These are phyloP conservation scores for Typha latifolia DNA, from an alignment of 176 grass and related monocot species.

Conservation along the genomic window DNA sequence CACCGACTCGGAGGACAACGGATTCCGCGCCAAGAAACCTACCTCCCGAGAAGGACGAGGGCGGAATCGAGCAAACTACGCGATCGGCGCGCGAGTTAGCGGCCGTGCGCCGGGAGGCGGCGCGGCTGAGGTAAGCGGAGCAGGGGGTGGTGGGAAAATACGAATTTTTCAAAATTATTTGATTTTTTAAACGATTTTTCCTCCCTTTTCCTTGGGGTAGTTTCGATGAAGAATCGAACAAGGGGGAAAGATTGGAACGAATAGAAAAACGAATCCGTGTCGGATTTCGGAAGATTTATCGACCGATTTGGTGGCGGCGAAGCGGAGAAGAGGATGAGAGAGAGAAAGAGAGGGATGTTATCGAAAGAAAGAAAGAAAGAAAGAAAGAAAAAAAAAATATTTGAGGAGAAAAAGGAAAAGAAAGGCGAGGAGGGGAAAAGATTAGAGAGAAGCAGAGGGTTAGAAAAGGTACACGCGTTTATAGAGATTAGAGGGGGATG, in stretches of 20 bases:
- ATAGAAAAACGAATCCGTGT: neutral
- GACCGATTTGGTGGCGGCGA: slow-evolving; percentile 15
- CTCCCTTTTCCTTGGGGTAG: neutral
- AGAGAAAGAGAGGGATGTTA: slow-evolving; percentile 2
- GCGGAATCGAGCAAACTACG: neutral
- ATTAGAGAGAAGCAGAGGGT: too few relatives aligned
- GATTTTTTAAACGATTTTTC: neutral
- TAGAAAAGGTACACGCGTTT: too few relatives aligned
- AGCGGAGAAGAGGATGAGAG: neutral
- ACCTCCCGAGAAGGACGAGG: neutral
- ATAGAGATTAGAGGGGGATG: too few relatives aligned
- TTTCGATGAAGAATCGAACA: neutral
- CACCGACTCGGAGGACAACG: neutral
- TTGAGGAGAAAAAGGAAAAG: too few relatives aligned
- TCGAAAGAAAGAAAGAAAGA: slow-evolving; percentile 2
- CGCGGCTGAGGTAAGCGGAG: neutral
- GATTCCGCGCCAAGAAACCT: neutral
- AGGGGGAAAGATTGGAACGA: neutral
- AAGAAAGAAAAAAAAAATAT: neutral
- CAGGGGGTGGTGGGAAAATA: neutral
- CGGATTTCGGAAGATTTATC: slow-evolving; percentile 12
- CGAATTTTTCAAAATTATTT: slow-evolving; percentile 12
- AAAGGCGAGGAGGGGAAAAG: too few relatives aligned
- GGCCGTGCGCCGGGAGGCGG: neutral
- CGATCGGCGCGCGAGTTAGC: slow-evolving; percentile 1